These are phyloP conservation scores for Moricandia arvensis DNA, from an alignment of 345 rosid genomes.

Conservation along the genomic window DNA sequence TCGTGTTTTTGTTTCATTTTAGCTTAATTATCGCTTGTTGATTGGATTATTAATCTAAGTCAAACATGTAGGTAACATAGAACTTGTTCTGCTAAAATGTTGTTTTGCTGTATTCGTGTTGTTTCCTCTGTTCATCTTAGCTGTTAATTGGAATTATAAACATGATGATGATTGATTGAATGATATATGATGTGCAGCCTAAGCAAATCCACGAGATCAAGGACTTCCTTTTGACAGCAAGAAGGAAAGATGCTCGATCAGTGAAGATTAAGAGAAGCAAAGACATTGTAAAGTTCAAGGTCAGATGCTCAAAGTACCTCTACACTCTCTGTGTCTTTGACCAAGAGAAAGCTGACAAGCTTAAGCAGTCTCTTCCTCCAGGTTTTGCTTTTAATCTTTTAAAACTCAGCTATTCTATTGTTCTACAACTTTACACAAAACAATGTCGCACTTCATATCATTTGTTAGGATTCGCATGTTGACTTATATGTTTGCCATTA, in stretches of 20 bases:
- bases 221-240: constrained; percentile 93
- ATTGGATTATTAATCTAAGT: not conserved
- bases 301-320: constrained; percentile 86
- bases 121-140: not conserved
- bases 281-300: constrained; percentile 89
- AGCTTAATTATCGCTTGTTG: not conserved
- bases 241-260: constrained; percentile 91
- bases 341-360: constrained; percentile 87
- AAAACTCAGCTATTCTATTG: not conserved
- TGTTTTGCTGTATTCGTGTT: not conserved
- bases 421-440: not conserved
- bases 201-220: constrained; percentile 94
- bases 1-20: too few relatives aligned
- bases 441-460: too few relatives aligned
- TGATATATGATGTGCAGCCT: constrained; percentile 48
- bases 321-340: constrained; percentile 89
- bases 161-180: not conserved
- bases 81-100: not conserved
- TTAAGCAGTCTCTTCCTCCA: constrained; percentile 97
- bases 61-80: not conserved
- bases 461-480: not conserved
- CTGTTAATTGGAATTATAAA: not conserved
- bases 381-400: constrained; percentile 38
- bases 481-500: not conserved
- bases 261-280: constrained; percentile 89